Conservation (phyloP, 2,329 filamentous ascomycete genomes). For the Aspergillus sp. region DNA sequence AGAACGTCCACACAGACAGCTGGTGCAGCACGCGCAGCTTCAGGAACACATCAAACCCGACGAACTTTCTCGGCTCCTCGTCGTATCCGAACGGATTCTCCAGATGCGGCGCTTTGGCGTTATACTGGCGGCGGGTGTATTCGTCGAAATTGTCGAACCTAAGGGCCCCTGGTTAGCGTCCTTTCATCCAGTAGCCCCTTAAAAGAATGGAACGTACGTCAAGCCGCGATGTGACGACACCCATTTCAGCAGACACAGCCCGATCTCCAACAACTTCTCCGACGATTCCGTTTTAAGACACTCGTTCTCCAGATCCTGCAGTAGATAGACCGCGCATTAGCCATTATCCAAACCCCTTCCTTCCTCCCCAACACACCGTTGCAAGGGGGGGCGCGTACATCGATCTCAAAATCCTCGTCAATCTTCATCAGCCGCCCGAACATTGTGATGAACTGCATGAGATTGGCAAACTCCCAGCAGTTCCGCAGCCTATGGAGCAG, state of each 20-base stretch:
- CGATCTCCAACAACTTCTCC: constrained; percentile 66
- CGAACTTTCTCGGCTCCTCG: constrained; percentile 63
- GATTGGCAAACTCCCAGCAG: constrained; percentile 91
- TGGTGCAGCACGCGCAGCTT: constrained; percentile 77
- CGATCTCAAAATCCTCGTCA: constrained; percentile 77
- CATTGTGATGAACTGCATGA: constrained; percentile 86
- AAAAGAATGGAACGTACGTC: constrained; percentile 57
- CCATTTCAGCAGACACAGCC: constrained; percentile 78
- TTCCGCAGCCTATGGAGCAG: constrained; percentile 64
- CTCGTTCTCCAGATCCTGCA: constrained; percentile 76
- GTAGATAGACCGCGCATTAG: constrained; percentile 3
- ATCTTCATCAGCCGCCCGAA: constrained; percentile 88
- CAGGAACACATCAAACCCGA: constrained; percentile 69
- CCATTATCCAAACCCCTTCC: no score
- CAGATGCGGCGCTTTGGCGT: constrained; percentile 61
- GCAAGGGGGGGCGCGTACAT: constrained; percentile 62
- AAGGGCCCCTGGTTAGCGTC: constrained; percentile 7
- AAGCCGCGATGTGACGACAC: constrained; percentile 88
- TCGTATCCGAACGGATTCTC: constrained; percentile 78
- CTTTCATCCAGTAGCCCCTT: neutral
- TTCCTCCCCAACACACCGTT: neutral
- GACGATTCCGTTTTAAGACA: constrained; percentile 70
- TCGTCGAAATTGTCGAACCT: constrained; percentile 87
- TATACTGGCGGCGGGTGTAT: constrained; percentile 80
- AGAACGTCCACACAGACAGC: constrained; percentile 79